Conservation (phyloP, 1,284 basidiomycete species). For the Lignosus rhinocerotis region DNA sequence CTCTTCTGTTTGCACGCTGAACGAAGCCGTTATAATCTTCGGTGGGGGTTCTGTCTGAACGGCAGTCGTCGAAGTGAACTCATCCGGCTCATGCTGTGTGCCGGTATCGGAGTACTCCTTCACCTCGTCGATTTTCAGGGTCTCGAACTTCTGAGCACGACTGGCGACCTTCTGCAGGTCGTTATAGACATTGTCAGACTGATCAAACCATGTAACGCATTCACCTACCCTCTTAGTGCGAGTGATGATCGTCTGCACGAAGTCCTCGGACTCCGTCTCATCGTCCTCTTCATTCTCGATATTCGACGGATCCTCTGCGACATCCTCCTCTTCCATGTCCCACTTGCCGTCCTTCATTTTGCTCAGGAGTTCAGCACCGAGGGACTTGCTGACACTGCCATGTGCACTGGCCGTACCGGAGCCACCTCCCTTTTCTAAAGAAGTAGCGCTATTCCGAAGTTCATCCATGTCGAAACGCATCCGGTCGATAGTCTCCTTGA, state of each 20-base stretch:
- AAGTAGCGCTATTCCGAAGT: constrained; percentile 58
- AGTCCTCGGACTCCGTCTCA: constrained; percentile 69
- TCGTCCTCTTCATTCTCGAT: constrained; percentile 39
- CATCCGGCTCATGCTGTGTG: constrained; percentile 61
- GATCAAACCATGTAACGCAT: neutral
- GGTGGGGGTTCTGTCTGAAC: constrained; percentile 43
- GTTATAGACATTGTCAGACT: constrained; percentile 2
- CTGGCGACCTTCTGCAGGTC: constrained; percentile 60
- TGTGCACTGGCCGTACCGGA: constrained; percentile 44
- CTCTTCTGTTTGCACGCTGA: constrained; percentile 40
- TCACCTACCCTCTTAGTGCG: constrained; percentile 67
- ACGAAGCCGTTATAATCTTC: constrained; percentile 28
- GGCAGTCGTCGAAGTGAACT: constrained; percentile 41
- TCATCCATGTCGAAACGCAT: constrained; percentile 91
- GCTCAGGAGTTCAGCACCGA: constrained; percentile 78
- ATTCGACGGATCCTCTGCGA: constrained; percentile 23
- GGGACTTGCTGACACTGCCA: constrained; percentile 72
- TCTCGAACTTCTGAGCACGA: constrained; percentile 53
- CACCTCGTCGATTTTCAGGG: constrained; percentile 59
- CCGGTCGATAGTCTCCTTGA: constrained; percentile 92
- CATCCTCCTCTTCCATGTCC: constrained; percentile 49
- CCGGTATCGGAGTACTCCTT: constrained; percentile 71
- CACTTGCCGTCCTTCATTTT: constrained; percentile 54
- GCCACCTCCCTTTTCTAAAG: constrained; percentile 37
- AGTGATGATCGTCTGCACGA: constrained; percentile 81